Base-by-base conservation (phyloP, 148 eudicot genomes). In the Cornus controversa region DNA sequence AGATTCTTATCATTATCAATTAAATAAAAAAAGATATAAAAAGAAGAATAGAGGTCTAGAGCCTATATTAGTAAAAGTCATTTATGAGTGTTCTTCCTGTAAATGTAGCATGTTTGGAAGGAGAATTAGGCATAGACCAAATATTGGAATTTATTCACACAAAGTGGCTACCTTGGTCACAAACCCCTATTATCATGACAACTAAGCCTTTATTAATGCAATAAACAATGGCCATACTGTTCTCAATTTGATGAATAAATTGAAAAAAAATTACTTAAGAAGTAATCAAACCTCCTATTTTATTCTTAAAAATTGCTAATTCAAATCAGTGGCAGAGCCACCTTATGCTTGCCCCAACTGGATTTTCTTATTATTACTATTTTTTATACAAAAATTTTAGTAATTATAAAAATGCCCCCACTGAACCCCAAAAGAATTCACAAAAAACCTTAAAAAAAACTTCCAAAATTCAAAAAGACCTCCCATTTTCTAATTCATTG, bases 71-170 rank as follows among this genome's bases (percentile, higher is more conserved):
- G 28, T 37, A 9, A 22, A 73, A 40, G 50, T 27, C 29, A 42
- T 23, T 23, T 23, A 22, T 20, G 23, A 27, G 27, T 71, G 42
- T 16, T 60, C 24, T 40, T 60, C 23, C 29, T 47, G 2, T 10
- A n/a, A 29, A 31, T 34, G 57, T 53, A 60, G 60, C 28, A 25
- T 20, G 9, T 63, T 31, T 54, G 14, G 15, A 23, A 64, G 27
- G 54, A 10, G 13, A 20, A 71, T 34, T 71, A 14, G 54, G 16
- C 22, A 77, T 6, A n/a, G 28, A 70, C 27, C 69, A 36, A n/a
- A 22, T 13, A 27, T 71, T 62, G n/a, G 34, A 54, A 23, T 75
- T 66, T 70, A 37, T 45, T 70, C 63, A n/a, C 53, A 69, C 7
- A 10, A 58, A 69, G 18, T 26, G 68, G 27, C 68, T n/a, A 10